Percentiles rank a stretch among this genome's conserved stretches.
phyloP scores from a whole-genome alignment of 2,329 filamentous ascomycete species.

The Clarireedia hainanense region DNA sequence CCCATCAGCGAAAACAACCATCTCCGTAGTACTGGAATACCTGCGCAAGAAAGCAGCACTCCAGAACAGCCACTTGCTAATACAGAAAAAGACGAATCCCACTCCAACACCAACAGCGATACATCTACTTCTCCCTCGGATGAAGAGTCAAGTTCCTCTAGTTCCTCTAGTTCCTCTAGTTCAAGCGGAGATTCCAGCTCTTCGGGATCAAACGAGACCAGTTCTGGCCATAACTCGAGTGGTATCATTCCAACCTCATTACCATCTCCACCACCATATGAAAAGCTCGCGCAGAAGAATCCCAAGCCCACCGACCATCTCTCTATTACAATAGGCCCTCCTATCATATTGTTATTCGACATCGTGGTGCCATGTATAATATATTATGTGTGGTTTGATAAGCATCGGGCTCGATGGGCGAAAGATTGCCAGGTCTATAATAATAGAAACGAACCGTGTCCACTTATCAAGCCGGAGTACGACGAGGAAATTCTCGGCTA shows the following conservation, averaged over 20 bases:
- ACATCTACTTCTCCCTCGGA: background rate
- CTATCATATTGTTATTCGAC: conserved; percentile 19
- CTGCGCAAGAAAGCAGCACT: background rate
- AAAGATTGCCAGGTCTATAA: conserved; percentile 11
- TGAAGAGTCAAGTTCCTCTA: background rate
- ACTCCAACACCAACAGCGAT: background rate
- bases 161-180: background rate
- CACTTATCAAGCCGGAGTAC: conserved; percentile 14
- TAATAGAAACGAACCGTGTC: conserved; percentile 6
- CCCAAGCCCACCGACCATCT: conserved; percentile 18
- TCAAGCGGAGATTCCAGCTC: background rate
- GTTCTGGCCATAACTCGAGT: no score
- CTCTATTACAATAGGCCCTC: conserved; percentile 20
- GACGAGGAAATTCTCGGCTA: conserved; percentile 17
- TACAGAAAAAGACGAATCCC: no score
- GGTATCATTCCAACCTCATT: background rate
- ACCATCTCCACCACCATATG: conserved; percentile 8
- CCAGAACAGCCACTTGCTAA: no score
- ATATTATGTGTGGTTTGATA: conserved; percentile 13
- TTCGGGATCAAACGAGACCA: no score
- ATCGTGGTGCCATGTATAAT: conserved; percentile 20
- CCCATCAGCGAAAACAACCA: background rate
- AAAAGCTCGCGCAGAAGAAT: conserved; percentile 20
- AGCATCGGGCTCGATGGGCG: conserved; percentile 11
- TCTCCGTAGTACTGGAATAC: background rate